phyloP scores from a whole-genome alignment of 1,284 basidiomycete species.

The Fomes fomentarius region DNA sequence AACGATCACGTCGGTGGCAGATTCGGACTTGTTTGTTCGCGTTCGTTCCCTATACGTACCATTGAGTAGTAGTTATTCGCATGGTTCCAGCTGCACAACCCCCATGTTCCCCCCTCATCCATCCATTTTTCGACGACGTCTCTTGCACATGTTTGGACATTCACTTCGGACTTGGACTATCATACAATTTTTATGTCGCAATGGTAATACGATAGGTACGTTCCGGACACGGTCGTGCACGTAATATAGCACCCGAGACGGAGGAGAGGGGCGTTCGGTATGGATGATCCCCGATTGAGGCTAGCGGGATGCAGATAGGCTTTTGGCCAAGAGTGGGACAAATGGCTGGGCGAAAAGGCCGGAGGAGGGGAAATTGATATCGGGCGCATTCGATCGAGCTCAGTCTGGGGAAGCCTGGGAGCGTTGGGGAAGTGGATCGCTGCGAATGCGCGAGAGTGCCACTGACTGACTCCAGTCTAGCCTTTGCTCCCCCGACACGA shows the following conservation, averaged over 20 bases:
- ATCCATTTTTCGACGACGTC: neutral
- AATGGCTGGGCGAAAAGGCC: neutral
- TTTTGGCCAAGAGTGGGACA: neutral
- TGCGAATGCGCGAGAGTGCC: too few species aligned
- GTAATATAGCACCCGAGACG: neutral
- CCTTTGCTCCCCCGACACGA: neutral
- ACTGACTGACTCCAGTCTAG: neutral
- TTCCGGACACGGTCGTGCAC: neutral
- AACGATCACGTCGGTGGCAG: neutral
- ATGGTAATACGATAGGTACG: conserved; percentile 13
- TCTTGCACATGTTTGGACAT: conserved; percentile 20
- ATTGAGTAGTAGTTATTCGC: neutral
- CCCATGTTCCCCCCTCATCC: neutral
- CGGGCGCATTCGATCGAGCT: conserved; percentile 1
- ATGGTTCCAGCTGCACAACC: neutral
- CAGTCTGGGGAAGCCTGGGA: conserved; percentile 18
- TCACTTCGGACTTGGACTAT: conserved; percentile 25
- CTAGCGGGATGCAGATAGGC: neutral
- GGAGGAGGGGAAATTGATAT: conserved; percentile 3
- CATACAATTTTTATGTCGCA: conserved; percentile 17
- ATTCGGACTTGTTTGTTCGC: conserved; percentile 3
- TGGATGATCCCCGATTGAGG: neutral
- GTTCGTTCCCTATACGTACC: neutral
- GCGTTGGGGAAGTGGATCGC: conserved; percentile 20
- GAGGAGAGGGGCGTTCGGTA: neutral